phyloP scores from a whole-genome alignment of 1,139 yeast genomes.

The Kurtzmaniella quercitrusa region DNA sequence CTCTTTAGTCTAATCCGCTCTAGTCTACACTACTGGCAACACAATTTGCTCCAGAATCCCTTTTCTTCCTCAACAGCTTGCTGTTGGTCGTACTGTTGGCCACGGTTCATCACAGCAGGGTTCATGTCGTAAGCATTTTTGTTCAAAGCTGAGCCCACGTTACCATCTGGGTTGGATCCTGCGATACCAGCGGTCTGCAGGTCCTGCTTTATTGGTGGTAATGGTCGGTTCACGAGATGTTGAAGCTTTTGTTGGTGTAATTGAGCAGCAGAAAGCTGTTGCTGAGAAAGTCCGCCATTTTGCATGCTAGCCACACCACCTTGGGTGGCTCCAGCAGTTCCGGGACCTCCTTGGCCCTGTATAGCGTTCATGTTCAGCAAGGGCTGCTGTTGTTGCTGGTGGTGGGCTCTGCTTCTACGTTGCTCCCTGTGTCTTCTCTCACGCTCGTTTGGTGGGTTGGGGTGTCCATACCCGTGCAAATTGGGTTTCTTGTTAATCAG shows the following conservation, averaged over 20 bases:
- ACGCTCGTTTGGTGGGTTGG: constrained; percentile 50
- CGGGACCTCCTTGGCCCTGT: not conserved
- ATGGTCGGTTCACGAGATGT: constrained; percentile 48
- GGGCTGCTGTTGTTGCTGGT: constrained; percentile 21
- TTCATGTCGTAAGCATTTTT: constrained; percentile 3
- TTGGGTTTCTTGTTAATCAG: constrained; percentile 80
- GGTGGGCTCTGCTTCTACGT: constrained; percentile 38
- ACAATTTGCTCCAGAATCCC: constrained; percentile 44
- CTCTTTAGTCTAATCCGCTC: not conserved
- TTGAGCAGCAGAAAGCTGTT: constrained; percentile 38
- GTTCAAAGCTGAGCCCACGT: constrained; percentile 9
- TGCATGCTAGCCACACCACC: constrained; percentile 7
- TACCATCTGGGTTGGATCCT: constrained; percentile 6
- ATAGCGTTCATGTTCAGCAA: constrained; percentile 11
- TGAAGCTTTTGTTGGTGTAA: constrained; percentile 49
- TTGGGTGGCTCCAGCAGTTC: constrained; percentile 5
- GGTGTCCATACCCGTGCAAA: constrained; percentile 84
- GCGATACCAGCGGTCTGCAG: constrained; percentile 15
- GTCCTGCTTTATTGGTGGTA: constrained; percentile 49
- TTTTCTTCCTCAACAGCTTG: constrained; percentile 30
- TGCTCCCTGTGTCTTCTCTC: constrained; percentile 49
- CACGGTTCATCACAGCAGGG: constrained; percentile 10
- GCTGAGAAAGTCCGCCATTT: constrained; percentile 19
- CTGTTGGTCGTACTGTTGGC: constrained; percentile 36
- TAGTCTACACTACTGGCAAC: constrained; percentile 32